Conservation (phyloP, 1,284 basidiomycete genomes). For the Trichosporon coremiiforme region DNA sequence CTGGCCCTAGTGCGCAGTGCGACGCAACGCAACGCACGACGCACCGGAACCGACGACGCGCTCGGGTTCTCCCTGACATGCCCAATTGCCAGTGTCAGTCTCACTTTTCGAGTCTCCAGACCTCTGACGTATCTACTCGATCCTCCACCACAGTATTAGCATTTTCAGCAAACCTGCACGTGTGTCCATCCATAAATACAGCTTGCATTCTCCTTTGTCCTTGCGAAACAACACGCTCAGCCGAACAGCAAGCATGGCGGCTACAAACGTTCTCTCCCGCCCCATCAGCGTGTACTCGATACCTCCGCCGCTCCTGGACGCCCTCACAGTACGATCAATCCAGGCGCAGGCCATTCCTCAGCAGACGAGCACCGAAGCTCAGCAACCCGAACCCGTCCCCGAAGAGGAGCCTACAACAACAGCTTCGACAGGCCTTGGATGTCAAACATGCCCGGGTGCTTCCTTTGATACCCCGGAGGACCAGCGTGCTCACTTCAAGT, state of each 20-base stretch:
- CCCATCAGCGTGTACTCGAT: constrained; percentile 63
- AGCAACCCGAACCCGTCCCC: neutral
- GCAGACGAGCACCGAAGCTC: neutral
- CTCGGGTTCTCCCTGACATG: constrained; percentile 15
- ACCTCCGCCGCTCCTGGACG: constrained; percentile 67
- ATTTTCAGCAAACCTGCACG: neutral
- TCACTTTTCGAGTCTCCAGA: constrained; percentile 2
- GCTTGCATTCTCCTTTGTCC: neutral
- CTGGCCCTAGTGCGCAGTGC: neutral
- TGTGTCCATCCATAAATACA: neutral
- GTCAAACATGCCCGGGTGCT: constrained; percentile 74
- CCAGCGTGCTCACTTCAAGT: constrained; percentile 84
- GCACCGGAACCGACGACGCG: constrained; percentile 18
- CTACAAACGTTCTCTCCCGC: constrained; percentile 31
- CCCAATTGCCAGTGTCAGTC: neutral
- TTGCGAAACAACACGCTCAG: neutral
- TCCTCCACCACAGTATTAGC: neutral
- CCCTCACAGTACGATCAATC: constrained; percentile 64
- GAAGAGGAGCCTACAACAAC: neutral
- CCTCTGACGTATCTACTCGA: constrained; percentile 3
- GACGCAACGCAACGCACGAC: constrained; percentile 7
- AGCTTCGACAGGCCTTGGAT: constrained; percentile 59
- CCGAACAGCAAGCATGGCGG: constrained; percentile 5
- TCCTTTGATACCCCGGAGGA: constrained; percentile 74
- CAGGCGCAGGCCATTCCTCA: constrained; percentile 33